phyloP scores from a whole-genome alignment of 2,329 filamentous ascomycete genomes.

The Trichoderma atroviride region DNA sequence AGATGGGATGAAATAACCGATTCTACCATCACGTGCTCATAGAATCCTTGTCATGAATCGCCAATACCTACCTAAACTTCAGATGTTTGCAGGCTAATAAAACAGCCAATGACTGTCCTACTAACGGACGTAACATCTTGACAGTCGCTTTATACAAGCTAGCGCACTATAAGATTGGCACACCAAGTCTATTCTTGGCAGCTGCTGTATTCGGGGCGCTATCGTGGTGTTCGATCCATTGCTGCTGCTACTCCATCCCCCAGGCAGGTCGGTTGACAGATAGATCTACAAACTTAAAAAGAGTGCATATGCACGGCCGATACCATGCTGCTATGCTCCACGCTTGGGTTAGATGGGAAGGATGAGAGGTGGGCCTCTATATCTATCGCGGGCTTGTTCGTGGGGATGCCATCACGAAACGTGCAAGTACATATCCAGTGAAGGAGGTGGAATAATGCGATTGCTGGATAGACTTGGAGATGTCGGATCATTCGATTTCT shows the following conservation, averaged over 20 bases:
- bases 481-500: background rate
- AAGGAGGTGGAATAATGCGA: background rate
- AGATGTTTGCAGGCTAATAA: background rate
- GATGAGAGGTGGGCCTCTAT: background rate
- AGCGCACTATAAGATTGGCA: background rate
- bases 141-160: background rate
- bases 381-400: background rate
- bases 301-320: slow-evolving; percentile 13
- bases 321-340: background rate
- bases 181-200: background rate
- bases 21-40: too few species aligned
- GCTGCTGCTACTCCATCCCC: background rate
- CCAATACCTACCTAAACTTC: background rate
- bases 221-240: background rate
- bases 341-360: background rate
- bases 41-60: background rate
- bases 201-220: background rate
- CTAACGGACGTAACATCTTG: background rate
- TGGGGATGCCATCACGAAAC: background rate
- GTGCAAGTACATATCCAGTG: background rate
- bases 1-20: background rate
- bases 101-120: background rate
- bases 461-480: background rate
- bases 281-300: background rate
- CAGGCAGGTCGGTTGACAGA: background rate